These are phyloP conservation scores for Pleurozium schreberi DNA, from an alignment of 225 moss, liverwort and hornwort species.

Conservation along the genomic window DNA sequence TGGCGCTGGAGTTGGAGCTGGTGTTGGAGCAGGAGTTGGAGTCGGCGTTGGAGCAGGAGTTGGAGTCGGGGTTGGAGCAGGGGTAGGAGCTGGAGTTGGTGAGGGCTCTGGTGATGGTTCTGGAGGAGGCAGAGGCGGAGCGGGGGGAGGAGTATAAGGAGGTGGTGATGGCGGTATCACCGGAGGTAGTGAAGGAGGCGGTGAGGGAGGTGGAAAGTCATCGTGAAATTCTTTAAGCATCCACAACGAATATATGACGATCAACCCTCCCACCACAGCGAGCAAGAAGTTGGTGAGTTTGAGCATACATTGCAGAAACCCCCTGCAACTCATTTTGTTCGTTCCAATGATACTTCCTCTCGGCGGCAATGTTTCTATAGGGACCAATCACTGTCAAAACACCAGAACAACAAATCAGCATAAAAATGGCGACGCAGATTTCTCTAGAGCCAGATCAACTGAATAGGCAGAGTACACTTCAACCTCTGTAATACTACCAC, in stretches of 20 bases:
- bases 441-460: background rate
- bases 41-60: background rate
- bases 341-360: background rate
- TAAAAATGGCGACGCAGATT: background rate
- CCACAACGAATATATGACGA: slow-evolving; percentile 87
- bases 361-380: background rate
- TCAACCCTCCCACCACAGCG: slow-evolving; percentile 62
- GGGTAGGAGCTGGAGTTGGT: slow-evolving; percentile 2
- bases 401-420: background rate
- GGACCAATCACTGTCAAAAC: background rate
- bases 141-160: slow-evolving; percentile 13
- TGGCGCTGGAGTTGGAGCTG: background rate
- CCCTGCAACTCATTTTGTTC: slow-evolving; percentile 64
- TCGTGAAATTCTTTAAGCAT: slow-evolving; percentile 71
- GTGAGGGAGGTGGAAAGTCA: slow-evolving; percentile 23
- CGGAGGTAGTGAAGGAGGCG: slow-evolving; percentile 23
- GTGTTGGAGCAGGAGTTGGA: background rate
- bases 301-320: slow-evolving; percentile 73
- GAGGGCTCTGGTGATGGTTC: slow-evolving; percentile 9
- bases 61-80: background rate
- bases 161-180: slow-evolving; percentile 27
- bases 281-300: slow-evolving; percentile 78
- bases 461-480: background rate
- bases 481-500: background rate
- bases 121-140: slow-evolving; percentile 13